These are phyloP conservation scores for Hericium erinaceus DNA, from an alignment of 768 basidiomycete species.

Conservation along the genomic window DNA sequence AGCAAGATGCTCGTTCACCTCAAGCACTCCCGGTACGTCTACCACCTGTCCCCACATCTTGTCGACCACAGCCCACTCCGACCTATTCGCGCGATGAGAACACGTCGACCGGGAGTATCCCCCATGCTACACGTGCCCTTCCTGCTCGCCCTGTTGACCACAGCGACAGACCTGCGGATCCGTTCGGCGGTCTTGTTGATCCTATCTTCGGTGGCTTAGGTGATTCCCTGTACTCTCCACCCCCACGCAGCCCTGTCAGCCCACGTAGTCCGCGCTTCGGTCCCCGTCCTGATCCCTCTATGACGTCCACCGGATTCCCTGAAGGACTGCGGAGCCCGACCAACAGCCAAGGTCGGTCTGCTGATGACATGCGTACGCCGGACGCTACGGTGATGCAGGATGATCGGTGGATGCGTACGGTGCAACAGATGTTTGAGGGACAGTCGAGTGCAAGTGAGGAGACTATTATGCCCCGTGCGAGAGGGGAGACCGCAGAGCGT, in stretches of 20 bases:
- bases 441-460: constrained; percentile 10
- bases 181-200: constrained; percentile 2
- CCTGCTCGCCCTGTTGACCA: constrained; percentile 6
- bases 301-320: background rate
- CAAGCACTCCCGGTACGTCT: constrained; percentile 24
- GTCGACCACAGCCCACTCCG: constrained; percentile 10
- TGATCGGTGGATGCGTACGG: constrained; percentile 5
- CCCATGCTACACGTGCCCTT: constrained; percentile 5
- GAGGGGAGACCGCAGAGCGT: constrained; percentile 5
- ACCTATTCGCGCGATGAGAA: constrained; percentile 10
- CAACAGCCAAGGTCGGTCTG: constrained; percentile 9
- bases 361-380: constrained; percentile 7
- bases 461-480: constrained; percentile 1
- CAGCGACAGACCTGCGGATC: constrained; percentile 7
- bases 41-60: constrained; percentile 10
- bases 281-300: constrained; percentile 8
- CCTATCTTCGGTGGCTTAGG: background rate
- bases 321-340: constrained; percentile 3
- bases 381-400: constrained; percentile 12
- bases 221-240: constrained; percentile 18
- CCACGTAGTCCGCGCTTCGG: constrained; percentile 32
- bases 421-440: constrained; percentile 8
- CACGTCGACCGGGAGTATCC: constrained; percentile 2
- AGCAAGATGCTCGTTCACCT: constrained; percentile 33
- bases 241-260: constrained; percentile 58